Conservation (phyloP, 495 filamentous ascomycete genomes). For the Cetradonia linearis region DNA sequence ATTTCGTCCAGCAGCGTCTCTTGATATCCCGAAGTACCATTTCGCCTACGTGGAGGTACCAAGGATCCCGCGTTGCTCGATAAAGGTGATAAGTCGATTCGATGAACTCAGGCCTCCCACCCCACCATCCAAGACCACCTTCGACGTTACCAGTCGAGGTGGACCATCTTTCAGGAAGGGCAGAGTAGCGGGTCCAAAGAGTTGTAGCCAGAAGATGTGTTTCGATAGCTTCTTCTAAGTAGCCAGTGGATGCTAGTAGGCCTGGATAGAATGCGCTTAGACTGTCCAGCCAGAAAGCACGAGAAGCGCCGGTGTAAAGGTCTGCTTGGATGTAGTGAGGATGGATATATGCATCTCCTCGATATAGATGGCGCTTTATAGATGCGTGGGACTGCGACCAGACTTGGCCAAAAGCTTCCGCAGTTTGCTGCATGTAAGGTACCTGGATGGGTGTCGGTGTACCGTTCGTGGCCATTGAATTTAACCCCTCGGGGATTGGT, state of each 20-base stretch:
- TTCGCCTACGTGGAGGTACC: slow-evolving; percentile 92
- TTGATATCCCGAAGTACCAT: slow-evolving; percentile 88
- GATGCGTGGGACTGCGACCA: slow-evolving; percentile 80
- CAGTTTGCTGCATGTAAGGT: slow-evolving; percentile 52
- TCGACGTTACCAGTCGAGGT: slow-evolving; percentile 77
- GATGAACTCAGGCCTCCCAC: slow-evolving; percentile 87
- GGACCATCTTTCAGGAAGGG: slow-evolving; percentile 89
- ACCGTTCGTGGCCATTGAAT: slow-evolving; percentile 30
- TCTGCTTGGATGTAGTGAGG: slow-evolving; percentile 90
- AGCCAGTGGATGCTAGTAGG: slow-evolving; percentile 73
- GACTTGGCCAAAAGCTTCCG: slow-evolving; percentile 66
- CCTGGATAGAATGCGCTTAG: slow-evolving; percentile 92
- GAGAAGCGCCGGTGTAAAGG: slow-evolving; percentile 67
- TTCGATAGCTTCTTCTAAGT: slow-evolving; percentile 80
- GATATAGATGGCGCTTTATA: slow-evolving; percentile 75
- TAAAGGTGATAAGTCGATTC: slow-evolving; percentile 93
- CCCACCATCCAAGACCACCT: slow-evolving; percentile 84
- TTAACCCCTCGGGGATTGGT: neutral
- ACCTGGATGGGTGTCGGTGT: slow-evolving; percentile 7
- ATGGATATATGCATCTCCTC: slow-evolving; percentile 57
- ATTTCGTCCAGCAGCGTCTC: slow-evolving; percentile 81
- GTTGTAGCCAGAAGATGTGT: slow-evolving; percentile 84
- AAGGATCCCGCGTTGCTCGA: slow-evolving; percentile 85
- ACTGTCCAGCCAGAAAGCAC: slow-evolving; percentile 90
- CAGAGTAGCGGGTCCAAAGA: slow-evolving; percentile 86